Percentiles rank a stretch among this genome's conserved stretches.
These are phyloP conservation scores for Monascus purpureus DNA, from an alignment of 495 filamentous ascomycete genomes.

Conservation along the genomic window DNA sequence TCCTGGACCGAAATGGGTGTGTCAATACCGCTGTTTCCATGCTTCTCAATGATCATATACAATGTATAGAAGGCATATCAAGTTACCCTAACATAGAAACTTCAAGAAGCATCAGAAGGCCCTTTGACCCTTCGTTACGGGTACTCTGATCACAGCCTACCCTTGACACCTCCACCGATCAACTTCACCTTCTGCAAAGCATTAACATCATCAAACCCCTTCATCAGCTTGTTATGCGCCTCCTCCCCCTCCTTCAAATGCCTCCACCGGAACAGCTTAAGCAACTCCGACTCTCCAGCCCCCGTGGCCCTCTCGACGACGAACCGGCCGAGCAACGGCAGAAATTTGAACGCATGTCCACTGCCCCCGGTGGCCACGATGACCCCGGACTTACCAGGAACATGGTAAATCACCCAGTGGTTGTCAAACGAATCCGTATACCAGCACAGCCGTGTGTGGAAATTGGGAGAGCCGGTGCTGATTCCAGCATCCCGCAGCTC, in stretches of 20 bases:
- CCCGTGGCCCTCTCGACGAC: conserved; percentile 45
- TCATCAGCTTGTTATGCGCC: conserved; percentile 16
- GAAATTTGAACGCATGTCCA: conserved; percentile 69
- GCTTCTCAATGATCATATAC: too few relatives aligned
- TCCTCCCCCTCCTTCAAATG: conserved; percentile 9
- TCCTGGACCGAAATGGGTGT: too few relatives aligned
- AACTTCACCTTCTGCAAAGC: conserved; percentile 11
- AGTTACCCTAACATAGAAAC: too few relatives aligned
- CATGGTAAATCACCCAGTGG: conserved; percentile 53
- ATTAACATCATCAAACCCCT: conserved; percentile 16
- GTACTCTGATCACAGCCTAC: too few relatives aligned
- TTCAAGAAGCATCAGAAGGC: too few relatives aligned
- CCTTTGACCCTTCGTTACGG: too few relatives aligned
- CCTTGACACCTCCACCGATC: neutral
- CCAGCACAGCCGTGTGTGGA: conserved; percentile 59
- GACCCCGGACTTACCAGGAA: conserved; percentile 41
- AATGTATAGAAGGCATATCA: too few relatives aligned
- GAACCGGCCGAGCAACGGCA: conserved; percentile 60
- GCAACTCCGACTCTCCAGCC: conserved; percentile 7
- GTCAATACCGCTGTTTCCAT: too few relatives aligned
- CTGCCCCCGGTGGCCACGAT: conserved; percentile 64
- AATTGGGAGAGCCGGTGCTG: conserved; percentile 14
- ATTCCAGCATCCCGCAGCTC: conserved; percentile 12
- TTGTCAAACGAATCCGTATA: conserved; percentile 58
- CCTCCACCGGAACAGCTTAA: conserved; percentile 17